Evolutionary conservation across 2,329 filamentous ascomycete genomes (phyloP), one percentile per base, ranked within the genome.

Genomic region (Pseudogymnoascus sp.): DNA sequence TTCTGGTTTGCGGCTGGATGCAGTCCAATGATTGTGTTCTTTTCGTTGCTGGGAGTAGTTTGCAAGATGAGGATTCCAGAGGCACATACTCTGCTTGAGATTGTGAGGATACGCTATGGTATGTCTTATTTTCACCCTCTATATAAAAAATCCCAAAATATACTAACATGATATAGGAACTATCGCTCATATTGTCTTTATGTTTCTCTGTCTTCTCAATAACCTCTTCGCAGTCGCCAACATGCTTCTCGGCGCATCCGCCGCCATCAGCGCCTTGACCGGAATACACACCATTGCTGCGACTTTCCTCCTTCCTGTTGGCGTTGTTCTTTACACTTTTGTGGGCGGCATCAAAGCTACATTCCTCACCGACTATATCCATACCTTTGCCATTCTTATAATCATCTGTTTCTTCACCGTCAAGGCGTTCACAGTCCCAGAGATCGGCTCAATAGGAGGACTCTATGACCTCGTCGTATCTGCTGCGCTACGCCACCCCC

Each of bases 1-100:
- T 83, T 84, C 61, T 84, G 81, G 81, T 63, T 45, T 27, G 80
- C 80, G 2, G 80, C 80, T 52, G 82, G 81, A 1, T 81, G 79
- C 59, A 80, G 77, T 8, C 78, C 80, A 0, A 82, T 82, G 78
- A 83, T 83, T 45, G 78, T 81, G 0, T 81, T 83, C 68, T 82
- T 83, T 58, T 75, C 81, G 0, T 64, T 82, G 0, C 69, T 82
- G 1, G 79, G 78, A 0, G 80, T 82, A 9, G 77, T 76, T 0
- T 80, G 78, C 70, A 83, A 83, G 62, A 67, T 78, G 29, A 78
- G 80, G 31, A 78, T 81, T 1, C 80, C 80, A 0, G 76, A 82
- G 61, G 81, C 81, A 0, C 80, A 83, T 63, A 83, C 81, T 0
- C 73, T 81, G 0, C 70, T 83, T 0, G 80, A 83, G 60, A 78